phyloP scores from a whole-genome alignment of 2,329 filamentous ascomycete genomes.

The Didymella glomerata region DNA sequence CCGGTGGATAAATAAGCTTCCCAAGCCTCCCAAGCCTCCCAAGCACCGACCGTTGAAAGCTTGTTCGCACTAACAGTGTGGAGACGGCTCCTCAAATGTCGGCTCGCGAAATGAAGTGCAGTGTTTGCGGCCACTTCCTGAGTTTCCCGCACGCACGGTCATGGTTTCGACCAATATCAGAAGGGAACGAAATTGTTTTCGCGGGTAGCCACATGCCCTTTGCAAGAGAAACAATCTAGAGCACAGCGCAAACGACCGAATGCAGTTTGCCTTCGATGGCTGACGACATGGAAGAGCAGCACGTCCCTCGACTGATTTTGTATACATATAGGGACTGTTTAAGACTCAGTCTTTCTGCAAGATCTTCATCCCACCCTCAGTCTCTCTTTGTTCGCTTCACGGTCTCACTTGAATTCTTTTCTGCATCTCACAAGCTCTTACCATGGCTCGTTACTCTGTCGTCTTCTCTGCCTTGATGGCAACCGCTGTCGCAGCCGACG shows the following conservation, averaged over 20 bases:
- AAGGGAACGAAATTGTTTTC: not conserved
- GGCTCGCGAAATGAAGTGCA: not conserved
- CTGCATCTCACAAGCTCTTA: not conserved
- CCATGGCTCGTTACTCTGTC: slow-evolving; percentile 9
- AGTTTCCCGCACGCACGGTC: not conserved
- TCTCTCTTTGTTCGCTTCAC: not conserved
- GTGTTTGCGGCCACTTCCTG: not conserved
- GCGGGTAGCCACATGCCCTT: not conserved
- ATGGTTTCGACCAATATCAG: not conserved
- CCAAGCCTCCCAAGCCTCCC: not conserved
- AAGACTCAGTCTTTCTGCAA: not conserved
- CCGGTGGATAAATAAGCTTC: slow-evolving; percentile 1
- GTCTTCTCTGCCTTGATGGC: slow-evolving; percentile 10
- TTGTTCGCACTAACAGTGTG: slow-evolving; percentile 1
- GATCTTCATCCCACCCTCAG: not conserved
- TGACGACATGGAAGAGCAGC: not conserved
- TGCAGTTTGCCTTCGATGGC: not conserved
- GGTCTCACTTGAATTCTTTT: not conserved
- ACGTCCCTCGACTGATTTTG: not conserved
- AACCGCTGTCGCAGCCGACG: slow-evolving; percentile 5
- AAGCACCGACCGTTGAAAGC: not conserved
- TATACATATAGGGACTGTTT: not conserved
- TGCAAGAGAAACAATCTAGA: not conserved
- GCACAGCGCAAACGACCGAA: not conserved
- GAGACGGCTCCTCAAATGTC: slow-evolving; percentile 1